Evolutionary conservation across 129 eudicot species (phyloP).

Genomic region (Centaurea solstitialis): DNA sequence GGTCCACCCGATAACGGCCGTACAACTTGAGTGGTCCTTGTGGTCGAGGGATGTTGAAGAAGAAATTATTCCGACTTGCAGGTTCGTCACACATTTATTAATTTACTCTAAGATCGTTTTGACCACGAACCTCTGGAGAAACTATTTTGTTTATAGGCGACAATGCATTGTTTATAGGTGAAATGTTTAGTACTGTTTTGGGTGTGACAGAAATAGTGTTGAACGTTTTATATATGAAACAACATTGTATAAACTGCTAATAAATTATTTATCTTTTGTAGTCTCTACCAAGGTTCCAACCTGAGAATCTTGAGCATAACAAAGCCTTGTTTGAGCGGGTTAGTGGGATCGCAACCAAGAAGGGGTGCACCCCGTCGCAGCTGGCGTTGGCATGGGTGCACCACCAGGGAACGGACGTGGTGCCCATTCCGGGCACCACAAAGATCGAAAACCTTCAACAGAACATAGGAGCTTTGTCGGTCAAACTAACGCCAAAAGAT

Average conservation of each 20-base stretch:
- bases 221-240: too few relatives aligned
- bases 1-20: constrained; percentile 56
- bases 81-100: constrained; percentile 26
- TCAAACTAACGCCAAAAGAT: constrained; percentile 30
- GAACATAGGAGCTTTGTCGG: constrained; percentile 31
- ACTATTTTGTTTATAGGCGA: too few relatives aligned
- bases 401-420: constrained; percentile 34
- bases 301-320: constrained; percentile 41
- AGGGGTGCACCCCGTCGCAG: constrained; percentile 49
- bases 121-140: background rate
- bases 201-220: too few relatives aligned
- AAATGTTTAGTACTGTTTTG: too few relatives aligned
- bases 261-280: background rate
- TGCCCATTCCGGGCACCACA: constrained; percentile 19
- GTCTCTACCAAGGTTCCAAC: constrained; percentile 49
- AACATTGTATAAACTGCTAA: too few relatives aligned
- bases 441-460: constrained; percentile 12
- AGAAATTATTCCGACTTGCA: constrained; percentile 60
- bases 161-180: too few relatives aligned
- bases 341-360: constrained; percentile 32
- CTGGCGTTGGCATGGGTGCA: constrained; percentile 38
- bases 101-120: background rate
- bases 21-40: constrained; percentile 64
- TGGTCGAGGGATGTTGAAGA: constrained; percentile 62
- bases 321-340: constrained; percentile 32